Conservation (phyloP, 345 rosid genomes). For the Bruguiera gymnorhiza region DNA sequence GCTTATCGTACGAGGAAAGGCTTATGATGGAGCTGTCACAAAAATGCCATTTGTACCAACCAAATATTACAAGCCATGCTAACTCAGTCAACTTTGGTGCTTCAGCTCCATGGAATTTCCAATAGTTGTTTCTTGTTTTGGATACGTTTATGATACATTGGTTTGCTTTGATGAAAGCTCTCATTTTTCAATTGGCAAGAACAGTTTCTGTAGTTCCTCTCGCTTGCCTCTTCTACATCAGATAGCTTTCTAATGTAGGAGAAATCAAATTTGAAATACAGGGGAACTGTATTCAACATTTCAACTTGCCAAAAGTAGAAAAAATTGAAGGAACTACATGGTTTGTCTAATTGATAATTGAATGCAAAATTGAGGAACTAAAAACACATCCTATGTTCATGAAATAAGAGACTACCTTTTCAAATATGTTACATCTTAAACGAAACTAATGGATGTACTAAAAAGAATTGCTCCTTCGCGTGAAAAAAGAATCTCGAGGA, state of each 20-base stretch:
- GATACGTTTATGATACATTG: constrained; percentile 8
- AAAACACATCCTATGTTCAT: too few species aligned
- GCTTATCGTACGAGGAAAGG: constrained; percentile 80
- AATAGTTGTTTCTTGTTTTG: constrained; percentile 15
- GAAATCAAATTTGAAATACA: too few species aligned
- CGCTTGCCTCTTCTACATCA: too few species aligned
- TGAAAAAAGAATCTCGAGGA: not conserved
- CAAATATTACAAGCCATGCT: constrained; percentile 84
- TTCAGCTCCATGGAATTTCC: constrained; percentile 7
- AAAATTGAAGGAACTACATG: too few species aligned
- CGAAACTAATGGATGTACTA: not conserved
- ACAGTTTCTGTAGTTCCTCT: not conserved
- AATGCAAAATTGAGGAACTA: too few species aligned
- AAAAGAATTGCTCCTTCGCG: not conserved
- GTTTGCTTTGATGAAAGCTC: not conserved
- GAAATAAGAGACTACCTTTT: too few species aligned
- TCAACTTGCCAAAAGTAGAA: not conserved
- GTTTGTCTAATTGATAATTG: too few species aligned
- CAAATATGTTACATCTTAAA: not conserved
- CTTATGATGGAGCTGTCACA: constrained; percentile 74
- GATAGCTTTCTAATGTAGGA: too few species aligned
- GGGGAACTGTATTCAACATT: not conserved
- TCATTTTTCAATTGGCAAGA: not conserved
- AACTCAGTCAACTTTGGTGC: constrained; percentile 14
- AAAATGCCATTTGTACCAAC: constrained; percentile 89